Evolutionary conservation across 2,329 filamentous ascomycete genomes (phyloP), one percentile per base, ranked within the genome.

Genomic region (Sclerotinia borealis): DNA sequence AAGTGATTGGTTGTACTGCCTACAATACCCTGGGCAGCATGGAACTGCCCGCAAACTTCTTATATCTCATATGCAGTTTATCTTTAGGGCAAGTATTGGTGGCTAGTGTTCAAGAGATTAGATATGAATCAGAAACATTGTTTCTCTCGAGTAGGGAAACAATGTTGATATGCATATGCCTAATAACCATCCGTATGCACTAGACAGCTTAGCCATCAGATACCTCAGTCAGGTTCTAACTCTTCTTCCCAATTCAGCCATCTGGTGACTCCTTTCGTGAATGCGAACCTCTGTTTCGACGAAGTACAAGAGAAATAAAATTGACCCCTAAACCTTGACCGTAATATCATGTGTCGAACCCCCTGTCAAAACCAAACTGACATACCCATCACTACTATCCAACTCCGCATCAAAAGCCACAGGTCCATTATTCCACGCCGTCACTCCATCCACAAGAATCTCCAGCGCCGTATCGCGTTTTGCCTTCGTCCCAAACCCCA

Each of bases 371-470:
- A 6, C 29, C 45, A 65, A 58, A 41, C 36, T 64, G 29, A 65
- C 47, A 39, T 65, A 65, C 13, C 61, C 64, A 43, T 64, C 56
- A 9, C 9, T 27, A 27, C 10, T 34, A 27, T 29, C 29, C 3
- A 39, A 54, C 19, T 25, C 6, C 34, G 61, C 55, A 48, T 37
- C 49, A 50, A 41, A 60, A 15, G 37, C 60, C 27, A 36, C 10
- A 3, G 50, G 15, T 37, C 49, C 54, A 49, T 50, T 43, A 19
- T 17, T n/a, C 66, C 62, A 66, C 11, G 63, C 64, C n/a, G 36
- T 13, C 27, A 36, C 27, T 17, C 54, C 61, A 65, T 72, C 64
- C 10, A 71, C 56, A 48, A 64, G 64, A 3, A 72, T 64, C 15
- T 58, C 22, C 1, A 22, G 25, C 2, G 13, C 13, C 15, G 15